phyloP scores from a whole-genome alignment of 2,329 filamentous ascomycete species.

The Cylindrodendrum hubeiense region DNA sequence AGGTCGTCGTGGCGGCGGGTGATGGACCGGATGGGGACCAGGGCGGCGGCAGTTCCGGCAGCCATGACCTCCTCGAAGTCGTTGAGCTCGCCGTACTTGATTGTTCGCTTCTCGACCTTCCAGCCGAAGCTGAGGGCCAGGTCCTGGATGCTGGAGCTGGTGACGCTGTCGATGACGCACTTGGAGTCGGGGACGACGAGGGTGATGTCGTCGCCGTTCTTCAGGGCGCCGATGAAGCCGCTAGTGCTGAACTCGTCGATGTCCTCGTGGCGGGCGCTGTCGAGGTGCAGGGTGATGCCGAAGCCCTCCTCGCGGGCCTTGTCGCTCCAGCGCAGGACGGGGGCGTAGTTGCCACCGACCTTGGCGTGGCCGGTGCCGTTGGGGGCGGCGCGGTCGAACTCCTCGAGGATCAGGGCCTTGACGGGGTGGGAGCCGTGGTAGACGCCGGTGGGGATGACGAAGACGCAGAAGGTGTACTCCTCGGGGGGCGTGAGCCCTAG shows the following conservation, averaged over 20 bases:
- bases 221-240: conserved; percentile 86
- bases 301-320: conserved; percentile 82
- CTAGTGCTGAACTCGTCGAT: conserved; percentile 97
- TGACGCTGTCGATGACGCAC: conserved; percentile 89
- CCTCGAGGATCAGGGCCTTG: conserved; percentile 88
- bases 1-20: conserved; percentile 68
- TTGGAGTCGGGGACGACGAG: conserved; percentile 89
- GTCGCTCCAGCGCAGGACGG: conserved; percentile 89
- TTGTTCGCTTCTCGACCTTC: conserved; percentile 81
- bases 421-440: conserved; percentile 93
- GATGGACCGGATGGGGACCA: conserved; percentile 94
- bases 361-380: conserved; percentile 93
- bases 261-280: conserved; percentile 85
- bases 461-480: conserved; percentile 92
- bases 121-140: conserved; percentile 85
- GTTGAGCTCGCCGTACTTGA: conserved; percentile 71
- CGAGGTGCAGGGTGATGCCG: conserved; percentile 95
- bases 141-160: conserved; percentile 80
- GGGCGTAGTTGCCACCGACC: conserved; percentile 95
- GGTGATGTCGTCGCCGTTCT: conserved; percentile 71
- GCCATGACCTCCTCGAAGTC: conserved; percentile 82
- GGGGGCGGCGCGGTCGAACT: conserved; percentile 94
- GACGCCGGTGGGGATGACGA: conserved; percentile 90
- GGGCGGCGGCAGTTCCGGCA: conserved; percentile 88
- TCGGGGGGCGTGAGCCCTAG: conserved; percentile 88